Evolutionary conservation across 768 basidiomycete genomes (phyloP).

Genomic region (Boletus coccyginus): DNA sequence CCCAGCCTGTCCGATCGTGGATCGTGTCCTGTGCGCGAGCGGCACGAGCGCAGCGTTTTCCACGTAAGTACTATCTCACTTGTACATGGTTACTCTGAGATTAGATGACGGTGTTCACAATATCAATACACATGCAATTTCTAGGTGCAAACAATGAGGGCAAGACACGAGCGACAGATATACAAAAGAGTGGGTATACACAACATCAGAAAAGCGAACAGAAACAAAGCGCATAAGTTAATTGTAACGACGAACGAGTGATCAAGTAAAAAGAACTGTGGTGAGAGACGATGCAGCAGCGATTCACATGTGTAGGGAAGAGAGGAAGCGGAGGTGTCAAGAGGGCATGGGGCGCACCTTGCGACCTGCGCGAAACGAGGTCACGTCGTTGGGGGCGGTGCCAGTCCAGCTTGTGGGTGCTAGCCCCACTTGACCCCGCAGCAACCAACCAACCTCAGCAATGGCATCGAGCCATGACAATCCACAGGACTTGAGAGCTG

Average conservation of each 20-base stretch:
- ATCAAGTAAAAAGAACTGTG: background rate
- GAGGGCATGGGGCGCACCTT: background rate
- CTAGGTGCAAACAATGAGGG: background rate
- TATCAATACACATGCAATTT: slow-evolving; percentile 4
- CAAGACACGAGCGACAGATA: background rate
- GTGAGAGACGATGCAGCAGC: background rate
- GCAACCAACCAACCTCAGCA: slow-evolving; percentile 1
- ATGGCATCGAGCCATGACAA: slow-evolving; percentile 16
- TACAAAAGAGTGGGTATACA: slow-evolving; percentile 13
- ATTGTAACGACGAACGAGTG: background rate
- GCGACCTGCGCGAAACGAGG: slow-evolving; percentile 10
- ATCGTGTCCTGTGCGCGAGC: no score
- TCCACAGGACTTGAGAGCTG: background rate
- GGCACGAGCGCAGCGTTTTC: no score
- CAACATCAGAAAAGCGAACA: no score
- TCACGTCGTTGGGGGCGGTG: background rate
- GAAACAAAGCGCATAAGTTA: slow-evolving; percentile 16
- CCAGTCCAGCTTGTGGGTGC: slow-evolving; percentile 8
- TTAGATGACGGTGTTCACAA: background rate
- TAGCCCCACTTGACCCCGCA: slow-evolving; percentile 3
- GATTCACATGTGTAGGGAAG: background rate
- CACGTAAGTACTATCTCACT: no score
- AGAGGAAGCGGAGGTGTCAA: background rate
- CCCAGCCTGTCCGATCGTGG: no score
- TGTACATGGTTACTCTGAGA: background rate